These are phyloP conservation scores for Bifiguratus adelaidae DNA, from an alignment of 192 early-diverging fungal genomes.

Conservation along the genomic window DNA sequence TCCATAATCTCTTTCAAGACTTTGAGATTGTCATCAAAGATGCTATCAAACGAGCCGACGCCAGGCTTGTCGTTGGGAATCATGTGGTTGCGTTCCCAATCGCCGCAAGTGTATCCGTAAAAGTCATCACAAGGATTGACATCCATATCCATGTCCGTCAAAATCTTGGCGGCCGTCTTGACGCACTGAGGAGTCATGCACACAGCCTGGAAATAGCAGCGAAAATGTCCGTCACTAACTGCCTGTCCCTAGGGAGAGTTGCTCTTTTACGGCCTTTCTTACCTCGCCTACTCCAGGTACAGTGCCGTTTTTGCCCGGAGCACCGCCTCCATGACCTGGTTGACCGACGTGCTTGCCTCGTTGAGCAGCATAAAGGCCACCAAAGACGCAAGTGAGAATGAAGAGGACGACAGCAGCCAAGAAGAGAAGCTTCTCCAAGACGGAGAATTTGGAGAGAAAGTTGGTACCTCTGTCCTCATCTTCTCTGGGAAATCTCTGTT, in stretches of 20 bases:
- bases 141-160: slow-evolving; percentile 35
- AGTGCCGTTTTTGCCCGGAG: too few species aligned
- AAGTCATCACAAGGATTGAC: slow-evolving; percentile 61
- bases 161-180: slow-evolving; percentile 34
- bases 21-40: slow-evolving; percentile 17
- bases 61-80: slow-evolving; percentile 52
- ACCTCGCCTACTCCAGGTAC: too few species aligned
- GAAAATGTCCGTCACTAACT: background rate
- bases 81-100: slow-evolving; percentile 32
- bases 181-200: slow-evolving; percentile 47
- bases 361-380: slow-evolving; percentile 16
- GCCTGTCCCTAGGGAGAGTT: too few species aligned
- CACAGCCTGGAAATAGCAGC: slow-evolving; percentile 10
- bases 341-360: background rate
- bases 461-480: too few species aligned
- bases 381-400: slow-evolving; percentile 17
- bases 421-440: slow-evolving; percentile 19
- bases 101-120: slow-evolving; percentile 53
- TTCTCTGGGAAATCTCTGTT: too few species aligned
- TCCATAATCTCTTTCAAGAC: slow-evolving; percentile 35
- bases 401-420: slow-evolving; percentile 6
- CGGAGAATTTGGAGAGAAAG: slow-evolving; percentile 18
- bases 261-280: too few species aligned
- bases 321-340: slow-evolving; percentile 5
- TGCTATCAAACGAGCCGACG: slow-evolving; percentile 8